Evolutionary conservation across 306 rosid species (phyloP), one percentile per base, ranked within the genome.

Genomic region (Inga oerstediana): DNA sequence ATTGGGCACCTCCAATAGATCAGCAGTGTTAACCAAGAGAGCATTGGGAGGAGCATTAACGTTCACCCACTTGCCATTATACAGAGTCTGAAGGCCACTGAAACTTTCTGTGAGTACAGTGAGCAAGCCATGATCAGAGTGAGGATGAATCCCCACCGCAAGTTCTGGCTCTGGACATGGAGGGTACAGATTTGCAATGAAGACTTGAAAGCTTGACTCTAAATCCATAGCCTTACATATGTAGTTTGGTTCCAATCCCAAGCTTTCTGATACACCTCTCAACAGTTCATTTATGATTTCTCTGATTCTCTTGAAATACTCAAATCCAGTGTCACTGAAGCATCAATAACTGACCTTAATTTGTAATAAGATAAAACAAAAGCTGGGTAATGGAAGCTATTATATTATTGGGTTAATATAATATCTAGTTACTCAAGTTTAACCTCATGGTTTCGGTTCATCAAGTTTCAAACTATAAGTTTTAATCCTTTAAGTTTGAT

Each of bases 141-240:
- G 84, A 56, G 70, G 81, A 6, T 66, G 84, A 11, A 84, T 5
- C 19, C 87, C 81, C 45, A 84, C 43, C 4, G 81, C 84, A 20
- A 51, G 84, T n/a, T 84, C 84, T 7, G 84, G 81, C 49, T 75
- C 78, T 24, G 81, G 87, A 43, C 87, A 84, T 10, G 81, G 78
- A 3, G 84, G 87, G 65, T 84, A 80, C 2, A 65, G 56, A 43
- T 84, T 84, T 8, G 73, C 87, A 35, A 12, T 35, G 15, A 80
- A 62, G 4, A 67, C 10, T 84, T 84, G 84, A 0, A 39, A 39
- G 16, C 87, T 41, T 3, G 76, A 61, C 19, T 84, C 84, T 8
- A n/a, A 9, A 46, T 79, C 22, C 74, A 75, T 61, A 0, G 81
- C 72, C 20, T 84, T 35, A 16, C 44, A 49, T 19, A 80, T 79